Conservation (phyloP, 2,329 filamentous ascomycete species). For the Penicillium sp. region DNA sequence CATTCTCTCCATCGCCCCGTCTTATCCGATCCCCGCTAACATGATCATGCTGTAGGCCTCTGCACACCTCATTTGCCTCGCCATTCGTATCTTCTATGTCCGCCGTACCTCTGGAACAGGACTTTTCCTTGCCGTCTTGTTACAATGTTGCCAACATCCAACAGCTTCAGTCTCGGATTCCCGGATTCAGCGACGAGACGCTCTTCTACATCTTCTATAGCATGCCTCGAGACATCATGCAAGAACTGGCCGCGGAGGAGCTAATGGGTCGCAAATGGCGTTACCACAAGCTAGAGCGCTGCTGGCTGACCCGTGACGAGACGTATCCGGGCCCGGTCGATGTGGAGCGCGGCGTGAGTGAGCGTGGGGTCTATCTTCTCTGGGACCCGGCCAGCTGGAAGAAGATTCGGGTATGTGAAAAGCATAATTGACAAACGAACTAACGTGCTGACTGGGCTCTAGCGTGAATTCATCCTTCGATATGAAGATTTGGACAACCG, state of each 20-base stretch:
- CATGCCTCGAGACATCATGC: constrained; percentile 59
- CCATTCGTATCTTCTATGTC: constrained; percentile 56
- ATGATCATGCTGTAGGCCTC: constrained; percentile 41
- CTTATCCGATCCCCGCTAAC: constrained; percentile 16
- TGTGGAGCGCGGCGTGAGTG: constrained; percentile 45
- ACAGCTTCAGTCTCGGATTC: constrained; percentile 54
- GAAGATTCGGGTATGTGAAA: constrained; percentile 42
- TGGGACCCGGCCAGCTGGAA: constrained; percentile 49
- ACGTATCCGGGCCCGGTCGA: constrained; percentile 46
- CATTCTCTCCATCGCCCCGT: background rate
- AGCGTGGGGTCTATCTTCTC: constrained; percentile 49
- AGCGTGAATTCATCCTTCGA: constrained; percentile 47
- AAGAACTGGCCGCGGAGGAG: constrained; percentile 61
- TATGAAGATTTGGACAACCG: constrained; percentile 49
- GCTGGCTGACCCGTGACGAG: constrained; percentile 49
- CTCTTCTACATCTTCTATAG: constrained; percentile 67
- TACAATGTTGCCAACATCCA: constrained; percentile 65
- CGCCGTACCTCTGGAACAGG: constrained; percentile 56
- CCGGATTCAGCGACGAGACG: constrained; percentile 59
- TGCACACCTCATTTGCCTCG: constrained; percentile 60
- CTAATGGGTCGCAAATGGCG: constrained; percentile 52
- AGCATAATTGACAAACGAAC: background rate
- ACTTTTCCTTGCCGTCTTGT: constrained; percentile 58
- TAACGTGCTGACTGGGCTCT: constrained; percentile 12
- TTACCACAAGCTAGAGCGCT: constrained; percentile 50